Evolutionary conservation across 2,329 filamentous ascomycete genomes (phyloP), one percentile per base, ranked within the genome.

Genomic region (Monosporascus ibericus): DNA sequence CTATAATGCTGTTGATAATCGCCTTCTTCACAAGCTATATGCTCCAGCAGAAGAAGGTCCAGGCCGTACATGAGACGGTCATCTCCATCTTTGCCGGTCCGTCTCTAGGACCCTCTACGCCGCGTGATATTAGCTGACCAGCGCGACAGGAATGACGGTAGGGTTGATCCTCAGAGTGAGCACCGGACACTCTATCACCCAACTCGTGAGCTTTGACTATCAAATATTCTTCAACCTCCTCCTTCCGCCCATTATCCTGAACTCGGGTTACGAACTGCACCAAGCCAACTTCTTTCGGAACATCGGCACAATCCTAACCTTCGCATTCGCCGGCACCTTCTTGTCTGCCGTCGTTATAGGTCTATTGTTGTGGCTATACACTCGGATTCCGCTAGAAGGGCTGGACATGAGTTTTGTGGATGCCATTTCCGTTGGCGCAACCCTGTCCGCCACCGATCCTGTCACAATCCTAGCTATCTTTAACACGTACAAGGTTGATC

Each of bases 141-240:
- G 40, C 18, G 25, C 47, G 25, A 49, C 48, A 95, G 92, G 92
- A 64, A 97, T 97, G 94, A 87, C 91, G 53, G 90, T 99, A 55
- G 94, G 94, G 6, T 77, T 99, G 63, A 81, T 95, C 54, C 84
- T 99, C 53, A 84, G 94, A 65, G 75, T 96, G 57, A 89, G 85
- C 44, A 86, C 87, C 49, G 86, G 87, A 59, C 86, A 90, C 57
- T 90, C 87, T 57, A 91, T 99, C 63, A 87, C 92, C 69, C 88
- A 89, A 67, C 85, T 90, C 58, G 91, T 99, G 66, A 95, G 87
- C 71, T 99, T 99, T 77, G 88, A 97, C 75, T 96, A 96, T 70
- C 92, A 97, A 68, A 96, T 97, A 77, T 99, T 99, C 79, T 99
- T 99, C 79, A 99, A 99, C 71, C 82, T 99, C 46, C 83, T 99